Percentiles rank a stretch among this genome's conserved stretches.
Evolutionary conservation across 192 early-diverging fungal genomes (phyloP).

Genomic region (Coemansia sp.): DNA sequence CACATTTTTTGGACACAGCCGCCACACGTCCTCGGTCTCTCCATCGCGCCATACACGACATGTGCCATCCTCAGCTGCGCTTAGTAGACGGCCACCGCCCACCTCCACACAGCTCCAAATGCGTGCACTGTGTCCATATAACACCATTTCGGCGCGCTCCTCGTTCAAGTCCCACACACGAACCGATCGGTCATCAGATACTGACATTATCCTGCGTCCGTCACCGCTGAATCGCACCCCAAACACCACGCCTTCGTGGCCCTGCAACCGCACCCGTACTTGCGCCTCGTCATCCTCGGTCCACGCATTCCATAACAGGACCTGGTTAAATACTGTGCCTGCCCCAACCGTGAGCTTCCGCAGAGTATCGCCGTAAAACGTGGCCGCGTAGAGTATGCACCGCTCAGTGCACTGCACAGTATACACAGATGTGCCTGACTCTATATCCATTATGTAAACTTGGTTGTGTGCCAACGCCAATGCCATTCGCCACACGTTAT

Average conservation of each 20-base stretch:
- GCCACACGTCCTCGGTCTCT: conserved; percentile 6
- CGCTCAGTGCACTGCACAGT: conserved; percentile 60
- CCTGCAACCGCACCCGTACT: conserved; percentile 4
- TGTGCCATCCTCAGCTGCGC: conserved; percentile 58
- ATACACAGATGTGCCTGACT: conserved; percentile 15
- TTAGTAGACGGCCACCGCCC: conserved; percentile 56
- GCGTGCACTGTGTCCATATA: conserved; percentile 73
- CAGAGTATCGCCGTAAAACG: conserved; percentile 60
- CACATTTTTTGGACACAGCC: conserved; percentile 73
- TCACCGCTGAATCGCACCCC: conserved; percentile 65
- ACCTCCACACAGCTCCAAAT: conserved; percentile 74
- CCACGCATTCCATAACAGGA: conserved; percentile 60
- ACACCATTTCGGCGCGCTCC: neutral
- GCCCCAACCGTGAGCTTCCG: conserved; percentile 59
- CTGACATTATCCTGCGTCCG: conserved; percentile 59
- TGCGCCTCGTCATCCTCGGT: neutral
- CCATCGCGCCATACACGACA: conserved; percentile 1
- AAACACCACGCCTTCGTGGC: conserved; percentile 74
- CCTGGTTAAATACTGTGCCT: conserved; percentile 85
- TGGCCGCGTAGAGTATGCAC: conserved; percentile 75
- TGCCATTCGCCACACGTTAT: conserved; percentile 30
- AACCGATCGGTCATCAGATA: conserved; percentile 83
- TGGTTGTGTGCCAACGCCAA: conserved; percentile 77
- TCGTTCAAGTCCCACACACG: conserved; percentile 59
- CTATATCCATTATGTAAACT: conserved; percentile 31